These are phyloP conservation scores for Termitomyces sp. DNA, from an alignment of 768 basidiomycete species.

Conservation along the genomic window DNA sequence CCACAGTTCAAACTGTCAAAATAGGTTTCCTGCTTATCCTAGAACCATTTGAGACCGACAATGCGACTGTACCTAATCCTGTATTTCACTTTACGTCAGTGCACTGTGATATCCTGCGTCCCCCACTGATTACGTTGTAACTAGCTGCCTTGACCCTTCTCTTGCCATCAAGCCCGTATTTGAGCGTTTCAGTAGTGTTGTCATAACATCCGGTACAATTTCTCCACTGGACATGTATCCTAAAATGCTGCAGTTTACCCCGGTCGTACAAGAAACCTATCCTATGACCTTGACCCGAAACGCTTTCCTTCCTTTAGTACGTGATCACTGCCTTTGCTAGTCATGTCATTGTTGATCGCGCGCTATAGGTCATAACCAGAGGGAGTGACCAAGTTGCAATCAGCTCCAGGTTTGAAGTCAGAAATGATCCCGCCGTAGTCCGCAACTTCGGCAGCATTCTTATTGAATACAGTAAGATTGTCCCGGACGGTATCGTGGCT, in stretches of 20 bases:
- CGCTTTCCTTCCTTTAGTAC: conserved; percentile 89
- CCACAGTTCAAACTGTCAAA: not conserved
- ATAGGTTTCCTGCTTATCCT: conserved; percentile 93
- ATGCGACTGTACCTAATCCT: conserved; percentile 97
- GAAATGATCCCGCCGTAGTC: conserved; percentile 98
- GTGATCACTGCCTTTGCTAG: conserved; percentile 18
- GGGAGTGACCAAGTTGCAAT: conserved; percentile 99
- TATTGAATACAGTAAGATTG: conserved; percentile 95
- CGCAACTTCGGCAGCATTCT: conserved; percentile 98
- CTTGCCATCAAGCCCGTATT: conserved; percentile 97
- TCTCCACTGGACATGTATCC: conserved; percentile 99
- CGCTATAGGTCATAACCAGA: conserved; percentile 83
- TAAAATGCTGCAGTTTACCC: conserved; percentile 97
- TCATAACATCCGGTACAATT: conserved; percentile 98
- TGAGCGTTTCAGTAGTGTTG: conserved; percentile 95
- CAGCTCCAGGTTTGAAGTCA: conserved; percentile 96
- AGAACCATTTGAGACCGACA: conserved; percentile 98
- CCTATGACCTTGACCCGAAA: conserved; percentile 97
- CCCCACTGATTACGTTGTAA: conserved; percentile 10
- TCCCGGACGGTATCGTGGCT: conserved; percentile 97
- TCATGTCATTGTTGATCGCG: not conserved
- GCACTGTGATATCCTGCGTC: conserved; percentile 1
- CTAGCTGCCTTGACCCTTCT: conserved; percentile 93
- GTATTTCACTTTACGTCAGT: conserved; percentile 95
- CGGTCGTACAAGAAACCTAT: conserved; percentile 95